phyloP scores from a whole-genome alignment of 371 early-diverging fungal genomes.

The Batkoa obscura region DNA sequence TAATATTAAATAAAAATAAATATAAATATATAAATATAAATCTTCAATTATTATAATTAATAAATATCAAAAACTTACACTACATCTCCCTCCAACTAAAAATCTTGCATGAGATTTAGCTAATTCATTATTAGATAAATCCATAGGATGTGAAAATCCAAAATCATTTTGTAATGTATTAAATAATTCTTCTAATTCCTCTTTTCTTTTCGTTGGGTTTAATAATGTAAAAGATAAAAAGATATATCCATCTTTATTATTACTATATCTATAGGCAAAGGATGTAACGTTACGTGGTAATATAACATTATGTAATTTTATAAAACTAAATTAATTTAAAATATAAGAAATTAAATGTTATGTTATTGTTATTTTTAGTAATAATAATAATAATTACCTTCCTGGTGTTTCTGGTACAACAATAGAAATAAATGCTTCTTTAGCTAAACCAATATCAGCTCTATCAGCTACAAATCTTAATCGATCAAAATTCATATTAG shows the following conservation, averaged over 20 bases:
- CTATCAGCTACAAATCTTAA: conserved; percentile 89
- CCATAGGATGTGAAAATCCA: conserved; percentile 38
- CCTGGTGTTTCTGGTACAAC: conserved; percentile 84
- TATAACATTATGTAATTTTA: conserved; percentile 53
- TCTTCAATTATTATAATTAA: not conserved
- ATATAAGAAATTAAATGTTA: not conserved
- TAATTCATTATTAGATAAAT: conserved; percentile 79
- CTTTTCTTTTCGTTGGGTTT: conserved; percentile 22
- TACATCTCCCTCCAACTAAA: conserved; percentile 61
- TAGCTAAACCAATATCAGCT: conserved; percentile 72
- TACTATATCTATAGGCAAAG: conserved; percentile 78
- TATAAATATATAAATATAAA: no score
- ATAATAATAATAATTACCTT: conserved; percentile 19
- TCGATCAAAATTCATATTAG: conserved; percentile 95
- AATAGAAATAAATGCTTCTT: conserved; percentile 75
- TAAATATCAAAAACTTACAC: not conserved
- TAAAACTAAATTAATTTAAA: conserved; percentile 26
- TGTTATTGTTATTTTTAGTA: no score
- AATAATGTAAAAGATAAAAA: conserved; percentile 68
- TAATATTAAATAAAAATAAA: conserved; percentile 14
- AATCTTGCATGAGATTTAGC: conserved; percentile 88
- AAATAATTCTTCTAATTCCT: conserved; percentile 47
- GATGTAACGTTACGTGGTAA: conserved; percentile 74
- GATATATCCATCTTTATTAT: conserved; percentile 57
- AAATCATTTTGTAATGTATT: conserved; percentile 16